Base-by-base conservation (phyloP, 495 filamentous ascomycete species). In the Tuber calosporum region DNA sequence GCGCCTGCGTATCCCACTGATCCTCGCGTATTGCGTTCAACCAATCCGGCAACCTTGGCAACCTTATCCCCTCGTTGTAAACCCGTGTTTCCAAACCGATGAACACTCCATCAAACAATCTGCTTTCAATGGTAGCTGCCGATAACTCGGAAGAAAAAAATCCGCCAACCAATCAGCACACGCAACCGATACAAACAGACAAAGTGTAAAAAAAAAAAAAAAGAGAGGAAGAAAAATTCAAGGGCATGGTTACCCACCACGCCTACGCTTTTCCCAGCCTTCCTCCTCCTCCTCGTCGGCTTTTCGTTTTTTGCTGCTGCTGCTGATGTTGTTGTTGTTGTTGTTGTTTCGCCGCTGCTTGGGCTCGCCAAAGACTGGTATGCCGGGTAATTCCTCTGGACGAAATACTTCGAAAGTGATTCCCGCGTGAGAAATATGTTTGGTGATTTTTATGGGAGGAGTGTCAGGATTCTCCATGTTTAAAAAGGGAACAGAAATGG, bases 11-110 rank as follows among this genome's bases (percentile, higher is more conserved):
- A 53, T 80, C 74, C 53, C 72, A 69, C 45, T 80, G 79, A 34
- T 45, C 19, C 69, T 80, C 79, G 41, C 79, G 73, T 13, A 53
- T 70, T 9, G 79, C 68, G 70, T 80, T 80, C 26, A 80, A 41
- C 79, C 79, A 80, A 30, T 42, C 68, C 13, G 79, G 79, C n/a
- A 72, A 38, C n/a, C 43, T 43, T 3, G 76, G 76, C 7, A 78
- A 36, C 36, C 34, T 34, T 37, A 77, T 37, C 4, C 75, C 75
- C n/a, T 73, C 78, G 39, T 73, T 70, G 42, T 68, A 72, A 30
- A 69, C 17, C 15, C 26, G 22, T 68, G 73, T 71, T 20, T 80
- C 77, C 26, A 72, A 78, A 26, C 70, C 70, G 42, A 67, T 2
- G 15, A 78, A 78, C 38, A 53, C 67, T 45, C 69, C 77, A 5